Conservation (phyloP, 495 filamentous ascomycete genomes). For the Penicillium canariense region DNA sequence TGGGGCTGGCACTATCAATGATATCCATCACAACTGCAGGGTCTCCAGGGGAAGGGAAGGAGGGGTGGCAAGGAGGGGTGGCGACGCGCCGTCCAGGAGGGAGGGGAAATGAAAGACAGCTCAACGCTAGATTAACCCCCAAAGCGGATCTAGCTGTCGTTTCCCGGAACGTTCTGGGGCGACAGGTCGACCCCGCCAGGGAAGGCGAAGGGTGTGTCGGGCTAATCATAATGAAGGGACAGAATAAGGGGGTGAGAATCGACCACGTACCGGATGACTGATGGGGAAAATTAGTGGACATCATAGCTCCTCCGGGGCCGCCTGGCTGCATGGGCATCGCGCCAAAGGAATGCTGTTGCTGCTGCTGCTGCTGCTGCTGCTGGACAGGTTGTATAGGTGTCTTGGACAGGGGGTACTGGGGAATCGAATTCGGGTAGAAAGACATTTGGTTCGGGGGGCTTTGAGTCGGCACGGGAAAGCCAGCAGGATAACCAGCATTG, state of each 20-base stretch:
- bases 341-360: constrained; percentile 42
- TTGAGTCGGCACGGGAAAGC: constrained; percentile 40
- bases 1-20: background rate
- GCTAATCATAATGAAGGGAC: constrained; percentile 7
- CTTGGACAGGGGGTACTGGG: constrained; percentile 42
- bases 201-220: constrained; percentile 2
- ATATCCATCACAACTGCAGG: constrained; percentile 10
- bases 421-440: constrained; percentile 42
- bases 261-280: constrained; percentile 38
- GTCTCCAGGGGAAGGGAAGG: background rate
- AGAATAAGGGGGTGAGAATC: constrained; percentile 10
- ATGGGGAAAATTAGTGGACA: constrained; percentile 42
- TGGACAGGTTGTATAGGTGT: constrained; percentile 28
- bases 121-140: constrained; percentile 7
- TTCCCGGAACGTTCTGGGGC: background rate
- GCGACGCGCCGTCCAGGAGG: background rate
- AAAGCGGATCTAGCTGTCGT: background rate
- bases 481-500: constrained; percentile 43
- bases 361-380: constrained; percentile 37
- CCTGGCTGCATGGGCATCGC: constrained; percentile 41
- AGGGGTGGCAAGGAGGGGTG: background rate
- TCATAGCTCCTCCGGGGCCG: constrained; percentile 44
- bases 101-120: background rate
- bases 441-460: constrained; percentile 40
- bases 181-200: constrained; percentile 9